Percentiles rank a stretch among this genome's conserved stretches.
Conservation (phyloP, 257 asterid species). For the Solanum pennellii region DNA sequence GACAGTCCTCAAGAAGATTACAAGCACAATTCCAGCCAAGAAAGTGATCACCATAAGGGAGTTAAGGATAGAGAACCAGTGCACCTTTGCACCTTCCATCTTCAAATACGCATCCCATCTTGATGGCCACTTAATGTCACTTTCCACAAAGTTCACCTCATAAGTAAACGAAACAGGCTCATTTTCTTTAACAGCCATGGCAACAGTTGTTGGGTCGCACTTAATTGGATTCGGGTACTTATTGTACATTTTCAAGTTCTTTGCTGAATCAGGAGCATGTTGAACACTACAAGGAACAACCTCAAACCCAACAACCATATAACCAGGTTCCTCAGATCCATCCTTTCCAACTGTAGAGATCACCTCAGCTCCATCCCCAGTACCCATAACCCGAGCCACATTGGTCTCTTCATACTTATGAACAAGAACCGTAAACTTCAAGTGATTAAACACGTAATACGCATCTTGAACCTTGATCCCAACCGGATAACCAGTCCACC, state of each 20-base stretch:
- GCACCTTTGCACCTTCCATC: conserved; percentile 94
- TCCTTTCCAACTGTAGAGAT: conserved; percentile 40
- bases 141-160: conserved; percentile 64
- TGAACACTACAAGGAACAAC: conserved; percentile 71
- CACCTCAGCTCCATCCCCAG: conserved; percentile 76
- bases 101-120: conserved; percentile 91
- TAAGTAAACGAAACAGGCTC: conserved; percentile 62
- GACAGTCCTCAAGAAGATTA: conserved; percentile 74
- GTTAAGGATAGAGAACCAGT: conserved; percentile 86
- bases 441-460: conserved; percentile 65
- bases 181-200: conserved; percentile 59
- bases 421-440: conserved; percentile 66
- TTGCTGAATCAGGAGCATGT: conserved; percentile 38
- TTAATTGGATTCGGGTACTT: conserved; percentile 48
- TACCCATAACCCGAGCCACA: conserved; percentile 81
- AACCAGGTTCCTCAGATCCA: conserved; percentile 61
- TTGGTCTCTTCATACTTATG: conserved; percentile 68
- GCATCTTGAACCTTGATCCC: conserved; percentile 58
- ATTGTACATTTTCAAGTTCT: conserved; percentile 46
- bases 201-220: conserved; percentile 59
- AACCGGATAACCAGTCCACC: conserved; percentile 82
- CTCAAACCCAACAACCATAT: conserved; percentile 88
- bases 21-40: conserved; percentile 87
- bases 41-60: conserved; percentile 86
- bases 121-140: conserved; percentile 89